phyloP scores from a whole-genome alignment of 345 rosid genomes.

The Odontarrhena argentea region DNA sequence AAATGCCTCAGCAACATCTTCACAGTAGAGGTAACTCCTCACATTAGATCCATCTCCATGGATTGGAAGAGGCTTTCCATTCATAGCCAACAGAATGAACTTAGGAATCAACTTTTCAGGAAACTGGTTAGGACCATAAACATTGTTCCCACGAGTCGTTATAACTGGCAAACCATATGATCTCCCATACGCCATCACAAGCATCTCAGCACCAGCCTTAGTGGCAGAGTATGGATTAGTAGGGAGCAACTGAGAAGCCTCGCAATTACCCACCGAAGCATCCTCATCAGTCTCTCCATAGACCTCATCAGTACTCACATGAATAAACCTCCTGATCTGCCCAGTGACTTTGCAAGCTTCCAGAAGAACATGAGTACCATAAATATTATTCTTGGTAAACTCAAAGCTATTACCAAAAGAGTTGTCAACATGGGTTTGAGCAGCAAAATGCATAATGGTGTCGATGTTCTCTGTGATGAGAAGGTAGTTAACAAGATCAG shows the following conservation, averaged over 20 bases:
- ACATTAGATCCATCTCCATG: slow-evolving; percentile 91
- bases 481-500: slow-evolving; percentile 90
- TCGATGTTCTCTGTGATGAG: slow-evolving; percentile 86
- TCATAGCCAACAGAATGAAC: slow-evolving; percentile 75
- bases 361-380: slow-evolving; percentile 81
- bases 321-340: slow-evolving; percentile 87
- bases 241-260: slow-evolving; percentile 90
- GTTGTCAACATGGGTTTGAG: slow-evolving; percentile 88
- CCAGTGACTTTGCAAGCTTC: slow-evolving; percentile 95
- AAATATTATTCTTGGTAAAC: slow-evolving; percentile 87
- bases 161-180: slow-evolving; percentile 88
- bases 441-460: slow-evolving; percentile 94
- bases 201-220: slow-evolving; percentile 93
- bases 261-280: slow-evolving; percentile 83
- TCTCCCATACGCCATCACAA: slow-evolving; percentile 92
- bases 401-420: slow-evolving; percentile 91
- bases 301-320: slow-evolving; percentile 92
- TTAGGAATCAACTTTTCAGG: slow-evolving; percentile 90
- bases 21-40: slow-evolving; percentile 84
- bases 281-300: slow-evolving; percentile 96
- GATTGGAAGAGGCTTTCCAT: slow-evolving; percentile 64
- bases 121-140: slow-evolving; percentile 88
- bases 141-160: slow-evolving; percentile 88
- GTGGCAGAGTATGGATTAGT: slow-evolving; percentile 91
- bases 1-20: slow-evolving; percentile 95